phyloP scores from a whole-genome alignment of 768 basidiomycete species.

The Lactarius evosmus region DNA sequence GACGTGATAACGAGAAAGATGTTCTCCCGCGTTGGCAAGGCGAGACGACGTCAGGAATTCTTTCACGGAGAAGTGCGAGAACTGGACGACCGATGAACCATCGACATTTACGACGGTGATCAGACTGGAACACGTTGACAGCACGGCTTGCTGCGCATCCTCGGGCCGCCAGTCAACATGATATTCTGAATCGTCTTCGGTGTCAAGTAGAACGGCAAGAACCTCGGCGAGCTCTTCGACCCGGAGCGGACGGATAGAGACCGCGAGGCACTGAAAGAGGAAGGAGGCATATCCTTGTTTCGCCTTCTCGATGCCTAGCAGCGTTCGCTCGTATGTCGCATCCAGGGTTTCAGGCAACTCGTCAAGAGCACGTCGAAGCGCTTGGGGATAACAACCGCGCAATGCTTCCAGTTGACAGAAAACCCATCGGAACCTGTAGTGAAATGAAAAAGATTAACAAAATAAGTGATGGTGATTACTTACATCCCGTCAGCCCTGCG shows the following conservation, averaged over 20 bases:
- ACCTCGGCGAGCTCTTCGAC: constrained; percentile 17
- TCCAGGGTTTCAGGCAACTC: constrained; percentile 7
- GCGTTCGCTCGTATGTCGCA: constrained; percentile 4
- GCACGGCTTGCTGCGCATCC: not conserved
- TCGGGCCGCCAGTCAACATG: not conserved
- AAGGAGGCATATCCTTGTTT: not conserved
- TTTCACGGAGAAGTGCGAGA: not conserved
- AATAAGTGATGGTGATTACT: not conserved
- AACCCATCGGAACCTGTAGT: constrained; percentile 12
- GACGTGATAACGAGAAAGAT: constrained; percentile 1
- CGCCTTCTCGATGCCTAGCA: constrained; percentile 10
- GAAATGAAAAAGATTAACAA: not conserved
- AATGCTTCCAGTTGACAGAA: constrained; percentile 13
- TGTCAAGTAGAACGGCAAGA: constrained; percentile 5
- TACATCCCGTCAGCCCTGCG: constrained; percentile 12
- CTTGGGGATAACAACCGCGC: not conserved
- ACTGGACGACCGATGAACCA: not conserved
- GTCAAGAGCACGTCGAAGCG: not conserved
- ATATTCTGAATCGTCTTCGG: not conserved
- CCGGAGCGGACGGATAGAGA: constrained; percentile 5
- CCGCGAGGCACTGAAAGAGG: not conserved
- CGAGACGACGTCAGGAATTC: not conserved
- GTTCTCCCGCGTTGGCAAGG: not conserved
- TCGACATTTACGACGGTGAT: not conserved
- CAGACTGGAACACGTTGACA: not conserved